These are phyloP conservation scores for Lathyrus tuberosus DNA, from an alignment of 306 rosid species.

Conservation along the genomic window DNA sequence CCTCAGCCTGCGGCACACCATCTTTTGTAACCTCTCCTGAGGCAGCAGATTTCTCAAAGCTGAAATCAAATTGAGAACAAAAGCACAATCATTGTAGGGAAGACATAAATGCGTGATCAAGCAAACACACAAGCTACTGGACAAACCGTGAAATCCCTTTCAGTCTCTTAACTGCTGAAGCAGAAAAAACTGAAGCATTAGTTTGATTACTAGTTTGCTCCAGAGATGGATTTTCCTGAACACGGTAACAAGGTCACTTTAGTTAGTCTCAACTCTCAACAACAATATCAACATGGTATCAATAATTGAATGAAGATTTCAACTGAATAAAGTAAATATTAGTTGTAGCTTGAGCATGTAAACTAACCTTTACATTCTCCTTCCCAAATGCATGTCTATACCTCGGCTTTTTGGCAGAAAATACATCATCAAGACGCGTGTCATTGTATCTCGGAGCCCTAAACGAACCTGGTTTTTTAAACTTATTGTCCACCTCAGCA, in stretches of 20 bases:
- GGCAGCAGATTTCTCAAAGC: constrained; percentile 52
- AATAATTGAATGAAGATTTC: neutral
- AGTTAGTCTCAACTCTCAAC: constrained; percentile 14
- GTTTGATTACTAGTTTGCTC: constrained; percentile 58
- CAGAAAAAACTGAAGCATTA: constrained; percentile 54
- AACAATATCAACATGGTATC: constrained; percentile 4
- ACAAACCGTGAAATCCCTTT: constrained; percentile 57
- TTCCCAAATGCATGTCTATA: constrained; percentile 54
- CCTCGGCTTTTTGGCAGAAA: constrained; percentile 59
- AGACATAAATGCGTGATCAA: constrained; percentile 4
- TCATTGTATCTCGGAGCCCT: constrained; percentile 63
- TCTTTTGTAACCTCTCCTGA: constrained; percentile 41
- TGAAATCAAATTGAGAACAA: constrained; percentile 41
- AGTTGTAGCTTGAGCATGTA: constrained; percentile 3
- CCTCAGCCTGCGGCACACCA: constrained; percentile 43
- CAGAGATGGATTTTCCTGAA: constrained; percentile 59
- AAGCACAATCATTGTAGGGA: constrained; percentile 25
- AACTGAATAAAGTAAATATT: neutral
- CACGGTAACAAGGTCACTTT: constrained; percentile 33
- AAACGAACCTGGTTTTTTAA: constrained; percentile 49
- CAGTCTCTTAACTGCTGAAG: constrained; percentile 48
- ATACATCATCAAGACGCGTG: constrained; percentile 75
- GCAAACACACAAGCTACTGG: constrained; percentile 27
- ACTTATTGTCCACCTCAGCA: constrained; percentile 48
- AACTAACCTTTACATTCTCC: constrained; percentile 76